phyloP scores from a whole-genome alignment of 2,329 filamentous ascomycete species.

The Penicillium sp. region DNA sequence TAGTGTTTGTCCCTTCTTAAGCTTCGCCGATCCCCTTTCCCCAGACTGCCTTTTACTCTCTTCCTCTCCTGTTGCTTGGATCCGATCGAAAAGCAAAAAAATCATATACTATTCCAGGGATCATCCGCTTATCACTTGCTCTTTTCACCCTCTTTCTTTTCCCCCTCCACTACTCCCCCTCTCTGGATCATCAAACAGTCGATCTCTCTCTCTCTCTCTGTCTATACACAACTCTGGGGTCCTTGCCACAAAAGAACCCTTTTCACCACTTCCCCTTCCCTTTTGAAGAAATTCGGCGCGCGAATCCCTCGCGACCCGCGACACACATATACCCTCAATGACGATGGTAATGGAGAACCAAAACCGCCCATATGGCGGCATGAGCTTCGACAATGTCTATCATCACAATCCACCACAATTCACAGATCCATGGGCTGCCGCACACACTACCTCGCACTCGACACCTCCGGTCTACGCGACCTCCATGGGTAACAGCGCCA shows the following conservation, averaged over 20 bases:
- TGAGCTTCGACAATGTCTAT: conserved; percentile 82
- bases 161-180: conserved; percentile 3
- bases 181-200: conserved; percentile 22
- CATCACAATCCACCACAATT: conserved; percentile 70
- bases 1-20: conserved; percentile 45
- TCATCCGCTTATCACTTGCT: conserved; percentile 25
- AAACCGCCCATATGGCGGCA: conserved; percentile 76
- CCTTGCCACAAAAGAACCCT: neutral
- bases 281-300: neutral
- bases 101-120: conserved; percentile 5
- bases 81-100: too few relatives aligned
- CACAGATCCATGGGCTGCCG: conserved; percentile 84
- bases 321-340: conserved; percentile 62
- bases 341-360: conserved; percentile 94
- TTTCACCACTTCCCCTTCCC: neutral
- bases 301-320: conserved; percentile 19
- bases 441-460: conserved; percentile 59
- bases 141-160: conserved; percentile 8
- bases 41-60: conserved; percentile 40
- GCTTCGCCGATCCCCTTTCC: conserved; percentile 50
- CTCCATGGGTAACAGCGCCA: conserved; percentile 63
- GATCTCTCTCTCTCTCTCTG: conserved; percentile 14
- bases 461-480: conserved; percentile 65
- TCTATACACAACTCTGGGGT: neutral
- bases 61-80: conserved; percentile 7